Conservation (phyloP, 192 early-diverging fungal species). For the Geranomyces variabilis region DNA sequence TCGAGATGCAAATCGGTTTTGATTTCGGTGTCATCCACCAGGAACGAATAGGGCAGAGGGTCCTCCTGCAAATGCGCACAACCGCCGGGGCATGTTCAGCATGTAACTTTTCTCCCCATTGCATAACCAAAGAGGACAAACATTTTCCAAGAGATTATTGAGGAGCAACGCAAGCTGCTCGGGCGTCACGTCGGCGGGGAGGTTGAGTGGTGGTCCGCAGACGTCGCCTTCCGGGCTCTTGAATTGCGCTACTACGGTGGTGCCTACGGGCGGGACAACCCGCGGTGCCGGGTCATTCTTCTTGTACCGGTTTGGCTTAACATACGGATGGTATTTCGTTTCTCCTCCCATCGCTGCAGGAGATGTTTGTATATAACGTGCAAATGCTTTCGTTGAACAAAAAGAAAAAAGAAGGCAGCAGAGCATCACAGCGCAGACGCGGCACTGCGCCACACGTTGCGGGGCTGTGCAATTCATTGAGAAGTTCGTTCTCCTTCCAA, state of each 20-base stretch:
- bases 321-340: constrained; percentile 34
- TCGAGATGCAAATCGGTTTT: constrained; percentile 73
- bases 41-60: constrained; percentile 91
- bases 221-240: constrained; percentile 74
- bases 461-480: no score
- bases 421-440: background rate
- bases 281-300: constrained; percentile 21
- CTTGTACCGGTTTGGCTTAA: constrained; percentile 33
- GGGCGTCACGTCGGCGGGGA: constrained; percentile 81
- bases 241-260: constrained; percentile 79
- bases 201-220: constrained; percentile 84
- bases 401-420: constrained; percentile 5
- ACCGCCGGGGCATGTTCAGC: no score
- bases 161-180: constrained; percentile 86
- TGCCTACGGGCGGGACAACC: constrained; percentile 28
- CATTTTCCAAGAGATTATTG: constrained; percentile 86
- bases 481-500: no score
- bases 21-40: constrained; percentile 85
- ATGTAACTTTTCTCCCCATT: background rate
- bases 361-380: background rate
- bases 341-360: constrained; percentile 25
- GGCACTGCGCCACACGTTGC: background rate
- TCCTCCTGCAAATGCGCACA: no score
- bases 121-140: constrained; percentile 41
- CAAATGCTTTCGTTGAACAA: background rate